Conservation (phyloP, 73 alveolate species). For the Paramecium octaurelia region DNA sequence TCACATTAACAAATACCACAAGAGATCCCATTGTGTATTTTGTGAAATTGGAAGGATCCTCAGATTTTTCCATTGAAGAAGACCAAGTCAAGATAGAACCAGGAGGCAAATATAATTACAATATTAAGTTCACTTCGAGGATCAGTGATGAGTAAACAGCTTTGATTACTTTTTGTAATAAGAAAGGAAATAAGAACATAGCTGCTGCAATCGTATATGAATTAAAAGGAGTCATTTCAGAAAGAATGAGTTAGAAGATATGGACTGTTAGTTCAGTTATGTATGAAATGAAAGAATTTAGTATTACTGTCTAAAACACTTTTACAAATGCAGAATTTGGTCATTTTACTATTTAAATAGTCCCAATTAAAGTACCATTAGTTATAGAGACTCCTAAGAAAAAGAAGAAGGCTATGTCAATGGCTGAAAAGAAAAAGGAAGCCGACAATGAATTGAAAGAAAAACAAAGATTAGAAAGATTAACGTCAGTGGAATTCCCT, state of each 20-base stretch:
- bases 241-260: slow-evolving; percentile 78
- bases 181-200: slow-evolving; percentile 87
- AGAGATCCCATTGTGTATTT: slow-evolving; percentile 85
- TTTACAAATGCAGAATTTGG: slow-evolving; percentile 43
- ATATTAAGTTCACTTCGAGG: slow-evolving; percentile 83
- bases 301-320: slow-evolving; percentile 27
- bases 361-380: slow-evolving; percentile 64
- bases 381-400: slow-evolving; percentile 60
- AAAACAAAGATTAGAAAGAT: slow-evolving; percentile 37
- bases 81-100: slow-evolving; percentile 85
- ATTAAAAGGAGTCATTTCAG: slow-evolving; percentile 88
- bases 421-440: slow-evolving; percentile 55
- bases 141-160: slow-evolving; percentile 62
- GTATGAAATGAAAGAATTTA: slow-evolving; percentile 60
- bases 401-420: slow-evolving; percentile 52
- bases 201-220: slow-evolving; percentile 99
- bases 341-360: slow-evolving; percentile 63
- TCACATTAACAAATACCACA: slow-evolving; percentile 85
- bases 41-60: slow-evolving; percentile 88
- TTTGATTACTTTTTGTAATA: slow-evolving; percentile 84
- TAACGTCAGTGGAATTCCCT: slow-evolving; percentile 42
- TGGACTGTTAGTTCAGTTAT: slow-evolving; percentile 74
- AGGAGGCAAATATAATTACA: slow-evolving; percentile 76
- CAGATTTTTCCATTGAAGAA: slow-evolving; percentile 79
- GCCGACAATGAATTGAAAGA: slow-evolving; percentile 23